Conservation (phyloP, 495 filamentous ascomycete genomes). For the Apiosordaria backusii region DNA sequence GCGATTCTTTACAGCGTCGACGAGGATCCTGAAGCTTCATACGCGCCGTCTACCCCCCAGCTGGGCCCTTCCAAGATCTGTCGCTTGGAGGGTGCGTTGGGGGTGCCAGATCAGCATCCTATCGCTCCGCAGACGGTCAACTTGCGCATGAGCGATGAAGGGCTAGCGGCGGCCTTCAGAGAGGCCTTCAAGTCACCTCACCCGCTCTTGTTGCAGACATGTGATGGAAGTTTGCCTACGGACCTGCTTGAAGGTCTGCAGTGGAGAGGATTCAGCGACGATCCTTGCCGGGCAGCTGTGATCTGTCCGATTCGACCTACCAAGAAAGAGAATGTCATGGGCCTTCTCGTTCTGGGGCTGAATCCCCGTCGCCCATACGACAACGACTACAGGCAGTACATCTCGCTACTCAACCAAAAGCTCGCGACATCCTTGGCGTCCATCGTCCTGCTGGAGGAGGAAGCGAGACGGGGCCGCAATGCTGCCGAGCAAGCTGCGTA, state of each 20-base stretch:
- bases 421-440: conserved; percentile 61
- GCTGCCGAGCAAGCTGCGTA: conserved; percentile 58
- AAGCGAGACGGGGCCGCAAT: conserved; percentile 55
- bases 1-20: conserved; percentile 56
- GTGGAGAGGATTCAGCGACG: conserved; percentile 56
- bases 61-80: conserved; percentile 42
- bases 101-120: conserved; percentile 54
- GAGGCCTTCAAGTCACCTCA: conserved; percentile 54
- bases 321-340: conserved; percentile 51
- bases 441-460: conserved; percentile 62
- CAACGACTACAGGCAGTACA: conserved; percentile 62
- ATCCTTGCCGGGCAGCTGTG: conserved; percentile 54
- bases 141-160: conserved; percentile 47
- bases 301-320: conserved; percentile 61
- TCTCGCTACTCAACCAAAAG: conserved; percentile 59
- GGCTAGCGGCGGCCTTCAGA: conserved; percentile 52
- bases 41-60: conserved; percentile 37
- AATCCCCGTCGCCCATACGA: conserved; percentile 64
- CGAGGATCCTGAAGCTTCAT: conserved; percentile 38
- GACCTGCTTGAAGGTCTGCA: conserved; percentile 52
- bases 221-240: conserved; percentile 51
- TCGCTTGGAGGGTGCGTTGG: conserved; percentile 55
- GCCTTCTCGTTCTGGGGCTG: conserved; percentile 58
- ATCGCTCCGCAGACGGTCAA: conserved; percentile 50
- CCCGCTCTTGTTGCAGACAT: conserved; percentile 51